Percentiles rank a stretch among this genome's conserved stretches.
Conservation (phyloP, 2,329 filamentous ascomycete species). For the Cladosporium cucumerinum region DNA sequence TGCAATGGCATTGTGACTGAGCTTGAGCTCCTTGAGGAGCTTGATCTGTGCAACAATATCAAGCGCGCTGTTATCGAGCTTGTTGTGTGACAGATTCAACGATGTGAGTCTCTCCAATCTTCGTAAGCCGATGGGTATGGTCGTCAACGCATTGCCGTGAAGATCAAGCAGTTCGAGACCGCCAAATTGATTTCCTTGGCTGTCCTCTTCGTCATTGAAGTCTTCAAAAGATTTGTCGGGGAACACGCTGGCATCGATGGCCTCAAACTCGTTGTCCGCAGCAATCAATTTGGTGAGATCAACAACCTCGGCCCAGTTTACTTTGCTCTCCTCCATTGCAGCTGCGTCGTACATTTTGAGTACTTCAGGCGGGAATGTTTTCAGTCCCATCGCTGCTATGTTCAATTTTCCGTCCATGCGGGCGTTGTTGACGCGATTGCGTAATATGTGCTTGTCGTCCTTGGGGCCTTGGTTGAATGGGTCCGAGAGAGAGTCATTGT, state of each 20-base stretch:
- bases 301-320: slow-evolving; percentile 86
- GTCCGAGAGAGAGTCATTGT: slow-evolving; percentile 60
- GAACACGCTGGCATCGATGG: slow-evolving; percentile 70
- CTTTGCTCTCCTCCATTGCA: slow-evolving; percentile 58
- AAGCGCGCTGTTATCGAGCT: slow-evolving; percentile 68
- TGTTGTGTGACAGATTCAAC: slow-evolving; percentile 76
- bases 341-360: slow-evolving; percentile 87
- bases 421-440: slow-evolving; percentile 68
- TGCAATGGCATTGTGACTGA: slow-evolving; percentile 72
- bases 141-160: slow-evolving; percentile 74
- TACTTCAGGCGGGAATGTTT: slow-evolving; percentile 76
- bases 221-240: slow-evolving; percentile 62
- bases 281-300: slow-evolving; percentile 81
- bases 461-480: slow-evolving; percentile 68
- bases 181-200: slow-evolving; percentile 71
- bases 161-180: slow-evolving; percentile 78
- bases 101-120: slow-evolving; percentile 70
- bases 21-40: slow-evolving; percentile 72
- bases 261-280: slow-evolving; percentile 83
- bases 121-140: slow-evolving; percentile 72
- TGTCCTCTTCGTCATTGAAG: slow-evolving; percentile 62
- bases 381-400: slow-evolving; percentile 78
- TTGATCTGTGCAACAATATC: slow-evolving; percentile 70
- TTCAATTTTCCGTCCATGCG: slow-evolving; percentile 79
- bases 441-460: slow-evolving; percentile 64